Evolutionary conservation across 192 early-diverging fungal genomes (phyloP), one percentile per base, ranked within the genome.

Genomic region (Coemansia sp.): DNA sequence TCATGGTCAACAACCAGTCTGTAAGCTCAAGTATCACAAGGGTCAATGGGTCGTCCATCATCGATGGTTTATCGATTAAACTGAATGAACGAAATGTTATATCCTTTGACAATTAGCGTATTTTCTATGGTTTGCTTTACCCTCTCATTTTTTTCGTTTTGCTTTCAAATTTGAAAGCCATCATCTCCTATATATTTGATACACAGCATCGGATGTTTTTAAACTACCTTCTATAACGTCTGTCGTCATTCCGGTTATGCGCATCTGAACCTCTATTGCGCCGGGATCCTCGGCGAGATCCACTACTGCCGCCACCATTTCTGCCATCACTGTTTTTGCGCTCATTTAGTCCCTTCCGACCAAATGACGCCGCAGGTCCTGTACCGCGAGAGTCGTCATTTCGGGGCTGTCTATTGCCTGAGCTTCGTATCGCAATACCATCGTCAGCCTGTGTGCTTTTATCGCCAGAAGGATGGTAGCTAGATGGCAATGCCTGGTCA

Each of bases 221-320:
- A 34, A 34, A 46, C 45, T 64, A 74, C 40, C 62, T 67, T 34
- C 72, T 61, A 57, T 55, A 58, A 4, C 69, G 65, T 64, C 68
- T 74, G 66, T 64, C 66, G 13, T 66, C 66, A 37, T 71, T 65
- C 69, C 66, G 63, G 26, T 81, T 68, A 43, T 61, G 72, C 4
- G 37, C n/a, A 16, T 73, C 71, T 2, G 58, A 20, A 12, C 65
- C 64, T 20, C 67, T 67, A 23, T 45, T 67, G 40, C 71, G 71
- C 58, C 68, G 72, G 55, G 62, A 45, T 1, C 64, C 71, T 9
- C 64, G 71, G 21, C 77, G 77, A 26, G 45, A 23, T 37, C 59
- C 20, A 28, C 63, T 51, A 39, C 39, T 57, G 34, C 49, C 57
- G 16, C 29, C 57, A 23, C 45, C 62, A 26, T 23, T 26, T 30